Percentiles rank a stretch among this genome's conserved stretches.
Evolutionary conservation across 768 basidiomycete genomes (phyloP).

Genomic region (Boletus reticuloceps): DNA sequence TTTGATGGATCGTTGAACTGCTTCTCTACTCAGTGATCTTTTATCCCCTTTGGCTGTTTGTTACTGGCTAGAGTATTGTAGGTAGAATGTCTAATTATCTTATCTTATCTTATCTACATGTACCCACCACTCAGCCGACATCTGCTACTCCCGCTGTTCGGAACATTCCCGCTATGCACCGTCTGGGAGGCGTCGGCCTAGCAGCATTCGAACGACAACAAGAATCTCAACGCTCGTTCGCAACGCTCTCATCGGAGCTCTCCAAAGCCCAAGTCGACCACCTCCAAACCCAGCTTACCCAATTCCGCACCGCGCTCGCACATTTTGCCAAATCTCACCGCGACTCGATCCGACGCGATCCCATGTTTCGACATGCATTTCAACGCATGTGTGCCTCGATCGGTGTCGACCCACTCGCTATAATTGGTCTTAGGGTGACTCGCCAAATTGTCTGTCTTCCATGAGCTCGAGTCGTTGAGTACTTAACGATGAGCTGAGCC

Average conservation of each 20-base stretch:
- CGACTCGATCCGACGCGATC: constrained; percentile 78
- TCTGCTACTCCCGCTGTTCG: too few relatives aligned
- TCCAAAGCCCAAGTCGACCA: constrained; percentile 73
- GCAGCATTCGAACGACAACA: constrained; percentile 90
- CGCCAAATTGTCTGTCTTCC: too few relatives aligned
- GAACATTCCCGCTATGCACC: constrained; percentile 49
- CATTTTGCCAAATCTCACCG: constrained; percentile 84
- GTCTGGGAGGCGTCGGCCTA: constrained; percentile 78
- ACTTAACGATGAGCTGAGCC: too few relatives aligned
- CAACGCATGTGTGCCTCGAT: constrained; percentile 95
- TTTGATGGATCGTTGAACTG: too few relatives aligned
- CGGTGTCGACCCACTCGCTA: constrained; percentile 91
- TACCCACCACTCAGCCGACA: too few relatives aligned
- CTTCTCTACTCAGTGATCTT: too few relatives aligned
- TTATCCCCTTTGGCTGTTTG: too few relatives aligned
- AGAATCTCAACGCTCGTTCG: constrained; percentile 76
- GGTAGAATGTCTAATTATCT: too few relatives aligned
- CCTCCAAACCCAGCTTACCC: constrained; percentile 76
- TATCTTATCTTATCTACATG: constrained; percentile 15
- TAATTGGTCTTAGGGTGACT: too few relatives aligned
- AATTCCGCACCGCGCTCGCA: constrained; percentile 78
- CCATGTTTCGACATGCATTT: constrained; percentile 87
- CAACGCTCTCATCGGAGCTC: constrained; percentile 74
- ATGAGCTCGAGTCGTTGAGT: too few relatives aligned
- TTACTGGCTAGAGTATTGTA: too few relatives aligned